A percentile compares a stretch with the other conserved stretches of the same genome.
phyloP scores from a whole-genome alignment of 306 rosid species.

The Fragaria ananassa region DNA sequence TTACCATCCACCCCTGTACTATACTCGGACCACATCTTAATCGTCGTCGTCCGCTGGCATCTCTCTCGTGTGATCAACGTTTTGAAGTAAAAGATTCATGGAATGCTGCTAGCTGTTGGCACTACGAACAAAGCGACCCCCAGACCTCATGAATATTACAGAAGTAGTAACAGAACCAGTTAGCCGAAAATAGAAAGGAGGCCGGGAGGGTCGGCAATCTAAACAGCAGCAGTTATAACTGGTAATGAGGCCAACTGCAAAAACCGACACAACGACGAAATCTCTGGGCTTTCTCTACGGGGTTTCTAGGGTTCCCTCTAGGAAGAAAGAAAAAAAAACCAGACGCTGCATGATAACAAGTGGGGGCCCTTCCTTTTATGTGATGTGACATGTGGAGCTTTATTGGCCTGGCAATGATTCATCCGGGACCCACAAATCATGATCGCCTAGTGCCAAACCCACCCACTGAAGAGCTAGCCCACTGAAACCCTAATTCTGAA shows the following conservation, averaged over 20 bases:
- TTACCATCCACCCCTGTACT: neutral
- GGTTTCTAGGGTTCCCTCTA: neutral
- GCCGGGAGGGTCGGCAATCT: neutral
- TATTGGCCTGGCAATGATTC: slow-evolving; percentile 46
- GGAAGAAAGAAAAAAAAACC: slow-evolving; percentile 31
- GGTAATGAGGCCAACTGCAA: slow-evolving; percentile 37
- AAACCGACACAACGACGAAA: slow-evolving; percentile 30
- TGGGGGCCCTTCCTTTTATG: neutral
- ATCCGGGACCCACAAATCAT: slow-evolving; percentile 51
- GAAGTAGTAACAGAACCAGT: neutral
- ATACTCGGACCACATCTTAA: neutral
- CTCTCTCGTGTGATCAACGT: neutral
- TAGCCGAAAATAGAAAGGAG: slow-evolving; percentile 22
- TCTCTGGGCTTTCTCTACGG: slow-evolving; percentile 8
- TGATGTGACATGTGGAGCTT: slow-evolving; percentile 38
- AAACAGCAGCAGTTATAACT: neutral
- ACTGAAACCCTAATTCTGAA: slow-evolving; percentile 25
- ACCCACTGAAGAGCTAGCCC: slow-evolving; percentile 48
- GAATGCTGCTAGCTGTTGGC: neutral
- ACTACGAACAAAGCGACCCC: too few species aligned
- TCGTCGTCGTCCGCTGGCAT: neutral
- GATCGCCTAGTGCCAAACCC: slow-evolving; percentile 36
- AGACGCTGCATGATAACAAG: slow-evolving; percentile 15
- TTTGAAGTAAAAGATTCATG: neutral
- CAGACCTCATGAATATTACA: neutral